Evolutionary conservation across 148 eudicot genomes (phyloP).

Genomic region (Beta vulgaris): DNA sequence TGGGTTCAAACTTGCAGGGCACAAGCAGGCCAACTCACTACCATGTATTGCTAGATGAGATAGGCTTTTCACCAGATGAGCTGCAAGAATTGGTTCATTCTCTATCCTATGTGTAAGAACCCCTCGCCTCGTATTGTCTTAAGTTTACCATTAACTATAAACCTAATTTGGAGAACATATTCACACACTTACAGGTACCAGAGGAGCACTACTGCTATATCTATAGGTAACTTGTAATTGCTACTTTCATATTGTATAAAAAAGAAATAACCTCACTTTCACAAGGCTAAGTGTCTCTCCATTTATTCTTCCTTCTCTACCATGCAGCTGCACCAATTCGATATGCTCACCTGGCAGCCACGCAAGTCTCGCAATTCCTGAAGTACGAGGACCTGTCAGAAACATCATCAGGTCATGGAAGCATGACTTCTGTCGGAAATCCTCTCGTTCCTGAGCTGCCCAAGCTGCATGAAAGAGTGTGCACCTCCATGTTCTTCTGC

Average conservation of each 20-base stretch:
- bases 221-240: slow-evolving; percentile 24
- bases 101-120: slow-evolving; percentile 33
- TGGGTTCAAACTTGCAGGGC: slow-evolving; percentile 17
- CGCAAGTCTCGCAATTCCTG: not conserved
- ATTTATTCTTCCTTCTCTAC: not conserved
- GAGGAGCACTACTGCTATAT: slow-evolving; percentile 32
- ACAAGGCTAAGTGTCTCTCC: too few relatives aligned
- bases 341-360: slow-evolving; percentile 16
- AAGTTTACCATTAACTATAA: too few relatives aligned
- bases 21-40: slow-evolving; percentile 37
- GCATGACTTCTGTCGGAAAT: slow-evolving; percentile 1
- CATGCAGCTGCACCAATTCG: slow-evolving; percentile 12
- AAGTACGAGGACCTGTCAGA: slow-evolving; percentile 12
- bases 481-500: slow-evolving; percentile 13
- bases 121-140: not conserved
- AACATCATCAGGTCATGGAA: not conserved
- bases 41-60: slow-evolving; percentile 28
- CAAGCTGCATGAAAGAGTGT: not conserved
- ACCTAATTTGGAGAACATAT: not conserved
- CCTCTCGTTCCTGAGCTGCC: not conserved
- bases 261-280: too few relatives aligned
- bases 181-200: slow-evolving; percentile 24
- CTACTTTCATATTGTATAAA: not conserved
- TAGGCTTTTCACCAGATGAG: slow-evolving; percentile 28
- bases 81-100: slow-evolving; percentile 35